These are phyloP conservation scores for Trifolium pratense DNA, from an alignment of 306 rosid genomes.

Conservation along the genomic window DNA sequence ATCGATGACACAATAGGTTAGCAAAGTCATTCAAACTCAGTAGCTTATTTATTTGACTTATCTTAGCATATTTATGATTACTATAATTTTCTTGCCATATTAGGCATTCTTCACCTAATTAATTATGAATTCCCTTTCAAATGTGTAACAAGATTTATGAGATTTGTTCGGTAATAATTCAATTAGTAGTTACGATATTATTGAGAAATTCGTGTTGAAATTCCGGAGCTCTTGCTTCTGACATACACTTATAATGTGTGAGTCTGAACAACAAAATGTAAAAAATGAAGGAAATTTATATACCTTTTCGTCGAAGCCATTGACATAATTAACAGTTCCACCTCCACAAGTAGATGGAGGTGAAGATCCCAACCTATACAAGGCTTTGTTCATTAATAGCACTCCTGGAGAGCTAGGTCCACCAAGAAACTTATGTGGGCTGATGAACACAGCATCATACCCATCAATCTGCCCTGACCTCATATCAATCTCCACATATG, in stretches of 20 bases:
- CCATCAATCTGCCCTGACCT: slow-evolving; percentile 59
- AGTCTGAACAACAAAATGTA: too few relatives aligned
- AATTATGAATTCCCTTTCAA: neutral
- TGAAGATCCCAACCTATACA: slow-evolving; percentile 56
- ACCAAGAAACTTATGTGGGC: slow-evolving; percentile 82
- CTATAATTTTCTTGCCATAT: too few relatives aligned
- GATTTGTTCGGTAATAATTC: too few relatives aligned
- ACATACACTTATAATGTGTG: too few relatives aligned
- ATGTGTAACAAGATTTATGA: too few relatives aligned
- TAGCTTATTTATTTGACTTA: too few relatives aligned
- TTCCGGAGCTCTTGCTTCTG: too few relatives aligned
- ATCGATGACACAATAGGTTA: neutral
- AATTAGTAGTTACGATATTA: too few relatives aligned
- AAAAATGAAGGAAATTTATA: neutral
- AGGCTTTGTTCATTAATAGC: slow-evolving; percentile 61
- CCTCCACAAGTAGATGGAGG: slow-evolving; percentile 94
- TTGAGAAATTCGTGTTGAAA: too few relatives aligned
- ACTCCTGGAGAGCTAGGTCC: slow-evolving; percentile 87
- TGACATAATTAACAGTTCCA: slow-evolving; percentile 77
- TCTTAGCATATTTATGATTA: too few relatives aligned
- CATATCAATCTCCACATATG: slow-evolving; percentile 72
- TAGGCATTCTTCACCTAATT: neutral
- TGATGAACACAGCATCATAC: slow-evolving; percentile 74
- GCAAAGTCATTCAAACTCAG: neutral
- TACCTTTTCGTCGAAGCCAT: slow-evolving; percentile 73